Evolutionary conservation across 1,284 basidiomycete species (phyloP), one percentile per base, ranked within the genome.

Genomic region (Xerocomus tenax): DNA sequence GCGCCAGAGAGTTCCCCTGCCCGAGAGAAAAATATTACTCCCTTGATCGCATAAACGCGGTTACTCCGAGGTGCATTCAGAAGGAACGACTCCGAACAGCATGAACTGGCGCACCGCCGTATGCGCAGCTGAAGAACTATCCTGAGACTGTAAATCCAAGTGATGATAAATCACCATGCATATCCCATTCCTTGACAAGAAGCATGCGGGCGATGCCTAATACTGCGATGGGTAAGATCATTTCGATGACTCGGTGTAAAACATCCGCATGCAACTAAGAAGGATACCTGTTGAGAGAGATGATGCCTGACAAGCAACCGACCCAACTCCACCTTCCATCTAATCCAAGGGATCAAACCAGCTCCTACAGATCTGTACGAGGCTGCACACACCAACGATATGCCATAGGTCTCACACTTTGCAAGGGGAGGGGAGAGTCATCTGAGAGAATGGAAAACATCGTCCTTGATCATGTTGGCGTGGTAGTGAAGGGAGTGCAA

Each of bases 391-490:
- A 93, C 91, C 67, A 96, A 61, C 21, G 21, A 95, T 0, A 91
- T 91, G 0, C 96, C 95, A 70, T 82, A 97, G 0, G 87, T 86
- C 69, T 98, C 94, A 62, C 91, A 95, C 65, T 98, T 99, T 8
- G 87, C 92, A 43, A 96, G 76, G 8, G 71, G 69, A 12, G 95
- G 79, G 79, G 80, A 62, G 98, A 98, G 64, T 99, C 95, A 42
- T 98, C 95, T 0, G 96, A 95, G 8, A 98, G 78, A 54, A 99
- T 98, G 35, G 84, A 86, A 40, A 95, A 21, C 21, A 87, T 71
- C 0, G 96, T 98, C 76, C 98, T 81, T 71, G 77, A 98, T 86
- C 91, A 98, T 94, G 64, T 97, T 91, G 1, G 93, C 83, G 43
- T 95, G 76, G 65, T 8, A 34, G 21, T 21, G 21, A 21, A 3